Evolutionary conservation across 345 rosid species (phyloP).

Genomic region (Hypericum perforatum): DNA sequence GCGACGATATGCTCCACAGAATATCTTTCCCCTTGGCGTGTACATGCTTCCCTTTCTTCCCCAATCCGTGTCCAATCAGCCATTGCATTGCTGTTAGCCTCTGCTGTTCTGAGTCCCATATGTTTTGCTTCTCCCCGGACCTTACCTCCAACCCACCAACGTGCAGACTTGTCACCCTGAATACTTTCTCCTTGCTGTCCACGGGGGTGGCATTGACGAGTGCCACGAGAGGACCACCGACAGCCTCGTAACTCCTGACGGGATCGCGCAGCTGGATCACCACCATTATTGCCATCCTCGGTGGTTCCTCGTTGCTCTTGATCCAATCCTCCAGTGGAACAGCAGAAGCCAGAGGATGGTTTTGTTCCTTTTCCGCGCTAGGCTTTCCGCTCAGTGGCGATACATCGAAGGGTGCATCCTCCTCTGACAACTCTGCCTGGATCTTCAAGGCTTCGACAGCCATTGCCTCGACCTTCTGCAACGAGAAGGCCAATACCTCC

Average conservation of each 20-base stretch:
- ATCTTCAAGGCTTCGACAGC: conserved; percentile 70
- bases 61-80: conserved; percentile 63
- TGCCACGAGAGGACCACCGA: conserved; percentile 65
- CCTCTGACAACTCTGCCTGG: conserved; percentile 77
- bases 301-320: conserved; percentile 19
- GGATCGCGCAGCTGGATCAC: conserved; percentile 76
- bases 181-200: conserved; percentile 41
- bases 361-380: conserved; percentile 16
- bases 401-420: conserved; percentile 68
- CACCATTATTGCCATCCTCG: conserved; percentile 34
- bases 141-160: conserved; percentile 50
- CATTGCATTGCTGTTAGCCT: conserved; percentile 84
- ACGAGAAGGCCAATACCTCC: conserved; percentile 61
- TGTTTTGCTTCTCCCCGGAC: conserved; percentile 34
- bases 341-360: conserved; percentile 44
- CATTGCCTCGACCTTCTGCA: conserved; percentile 82
- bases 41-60: conserved; percentile 41
- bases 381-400: conserved; percentile 38
- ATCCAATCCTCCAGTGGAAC: conserved; percentile 67
- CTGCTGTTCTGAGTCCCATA: conserved; percentile 58
- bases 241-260: conserved; percentile 71
- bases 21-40: conserved; percentile 32
- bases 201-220: conserved; percentile 38
- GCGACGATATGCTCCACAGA: conserved; percentile 84
- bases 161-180: conserved; percentile 54